Conservation (phyloP, 805 yeast genomes). For the Wickerhamomyces subpelliculosus region DNA sequence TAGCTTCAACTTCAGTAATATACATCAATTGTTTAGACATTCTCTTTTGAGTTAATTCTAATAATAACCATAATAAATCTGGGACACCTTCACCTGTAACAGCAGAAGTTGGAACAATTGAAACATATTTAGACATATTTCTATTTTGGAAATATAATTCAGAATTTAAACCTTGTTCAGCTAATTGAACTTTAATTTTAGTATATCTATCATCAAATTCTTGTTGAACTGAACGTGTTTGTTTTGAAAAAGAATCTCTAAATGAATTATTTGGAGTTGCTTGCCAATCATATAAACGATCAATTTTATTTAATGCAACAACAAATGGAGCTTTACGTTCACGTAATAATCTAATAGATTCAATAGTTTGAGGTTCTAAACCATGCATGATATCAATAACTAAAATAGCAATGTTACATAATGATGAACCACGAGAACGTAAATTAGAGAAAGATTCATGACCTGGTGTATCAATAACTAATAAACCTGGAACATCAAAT, state of each 20-base stretch:
- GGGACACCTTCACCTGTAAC: slow-evolving; percentile 99
- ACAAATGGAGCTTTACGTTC: slow-evolving; percentile 97
- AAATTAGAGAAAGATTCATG: slow-evolving; percentile 98
- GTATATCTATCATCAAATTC: slow-evolving; percentile 88
- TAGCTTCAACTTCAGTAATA: slow-evolving; percentile 89
- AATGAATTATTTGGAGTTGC: slow-evolving; percentile 85
- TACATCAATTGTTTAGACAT: slow-evolving; percentile 99
- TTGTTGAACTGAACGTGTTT: slow-evolving; percentile 76
- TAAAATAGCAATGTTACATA: slow-evolving; percentile 97
- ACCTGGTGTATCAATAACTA: slow-evolving; percentile 98
- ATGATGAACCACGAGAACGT: slow-evolving; percentile 97
- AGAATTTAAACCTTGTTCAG: slow-evolving; percentile 98
- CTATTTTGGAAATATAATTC: slow-evolving; percentile 94
- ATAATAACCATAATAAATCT: slow-evolving; percentile 89
- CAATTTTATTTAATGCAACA: slow-evolving; percentile 95
- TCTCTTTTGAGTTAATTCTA: slow-evolving; percentile 95
- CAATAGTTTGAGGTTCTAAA: slow-evolving; percentile 94
- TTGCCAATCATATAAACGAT: slow-evolving; percentile 95
- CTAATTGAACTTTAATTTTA: slow-evolving; percentile 79
- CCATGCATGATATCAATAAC: slow-evolving; percentile 99
- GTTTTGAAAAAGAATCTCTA: slow-evolving; percentile 87
- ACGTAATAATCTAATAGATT: slow-evolving; percentile 84
- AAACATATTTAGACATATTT: slow-evolving; percentile 87
- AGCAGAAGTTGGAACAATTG: slow-evolving; percentile 97
- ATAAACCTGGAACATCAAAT: slow-evolving; percentile 94